Percentiles rank a stretch among this genome's conserved stretches.
These are phyloP conservation scores for Colletotrichum aenigma DNA, from an alignment of 2,329 filamentous ascomycete genomes.

Conservation along the genomic window DNA sequence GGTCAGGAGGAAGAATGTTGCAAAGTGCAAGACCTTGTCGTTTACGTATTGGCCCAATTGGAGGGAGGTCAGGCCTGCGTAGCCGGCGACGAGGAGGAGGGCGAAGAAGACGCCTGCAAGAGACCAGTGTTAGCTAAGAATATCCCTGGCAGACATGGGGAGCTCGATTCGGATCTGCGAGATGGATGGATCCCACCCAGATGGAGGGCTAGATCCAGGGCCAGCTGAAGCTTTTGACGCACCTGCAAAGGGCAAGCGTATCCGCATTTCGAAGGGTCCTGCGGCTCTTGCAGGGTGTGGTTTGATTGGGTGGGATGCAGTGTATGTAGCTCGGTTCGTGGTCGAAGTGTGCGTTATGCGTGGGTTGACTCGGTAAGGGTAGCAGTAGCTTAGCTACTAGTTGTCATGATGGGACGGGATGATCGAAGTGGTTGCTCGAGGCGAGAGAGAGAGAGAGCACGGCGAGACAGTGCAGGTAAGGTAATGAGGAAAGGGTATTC, in stretches of 20 bases:
- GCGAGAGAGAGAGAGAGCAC: neutral
- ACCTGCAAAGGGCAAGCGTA: constrained; percentile 90
- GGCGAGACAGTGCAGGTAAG: neutral
- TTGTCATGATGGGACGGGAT: neutral
- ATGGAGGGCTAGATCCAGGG: neutral
- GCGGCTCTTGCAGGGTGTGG: constrained; percentile 3
- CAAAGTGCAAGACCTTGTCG: constrained; percentile 87
- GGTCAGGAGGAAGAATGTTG: constrained; percentile 91
- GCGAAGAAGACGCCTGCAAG: constrained; percentile 67
- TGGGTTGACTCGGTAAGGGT: neutral
- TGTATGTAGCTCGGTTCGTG: neutral
- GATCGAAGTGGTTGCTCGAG: neutral
- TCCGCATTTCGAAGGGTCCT: constrained; percentile 65
- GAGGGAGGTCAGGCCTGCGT: constrained; percentile 75
- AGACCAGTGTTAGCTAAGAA: constrained; percentile 15
- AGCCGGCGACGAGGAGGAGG: constrained; percentile 77
- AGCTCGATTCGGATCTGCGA: neutral
- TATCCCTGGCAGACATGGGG: neutral
- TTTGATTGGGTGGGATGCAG: neutral
- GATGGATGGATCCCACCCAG: neutral
- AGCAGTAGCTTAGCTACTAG: neutral
- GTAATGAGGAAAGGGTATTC: neutral
- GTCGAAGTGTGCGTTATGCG: neutral
- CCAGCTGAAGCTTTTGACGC: constrained; percentile 32
- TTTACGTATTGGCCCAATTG: constrained; percentile 67